A percentile compares a stretch with the other conserved stretches of the same genome.
phyloP scores from a whole-genome alignment of 805 yeast species.

The Candida pseudofarinosa region DNA sequence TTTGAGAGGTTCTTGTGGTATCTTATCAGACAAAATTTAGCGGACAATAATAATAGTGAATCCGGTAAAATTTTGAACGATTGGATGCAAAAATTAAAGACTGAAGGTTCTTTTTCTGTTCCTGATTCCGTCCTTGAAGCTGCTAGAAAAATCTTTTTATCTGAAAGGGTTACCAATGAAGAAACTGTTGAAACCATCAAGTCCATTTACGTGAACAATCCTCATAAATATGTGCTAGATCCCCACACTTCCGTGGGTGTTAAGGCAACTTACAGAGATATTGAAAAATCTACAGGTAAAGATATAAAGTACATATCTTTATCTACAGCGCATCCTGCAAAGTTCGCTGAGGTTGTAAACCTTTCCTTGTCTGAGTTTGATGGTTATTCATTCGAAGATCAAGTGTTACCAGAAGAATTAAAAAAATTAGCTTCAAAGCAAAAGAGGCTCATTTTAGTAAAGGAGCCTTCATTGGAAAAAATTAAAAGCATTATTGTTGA shows the following conservation, averaged over 20 bases:
- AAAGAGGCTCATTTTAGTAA: conserved; percentile 69
- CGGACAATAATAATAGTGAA: conserved; percentile 46
- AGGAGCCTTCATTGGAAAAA: conserved; percentile 65
- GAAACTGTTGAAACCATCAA: conserved; percentile 81
- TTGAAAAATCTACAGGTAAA: conserved; percentile 39
- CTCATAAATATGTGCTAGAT: conserved; percentile 76
- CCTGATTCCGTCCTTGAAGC: conserved; percentile 58
- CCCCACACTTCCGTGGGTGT: conserved; percentile 98
- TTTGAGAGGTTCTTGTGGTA: conserved; percentile 97
- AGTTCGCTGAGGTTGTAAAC: conserved; percentile 94
- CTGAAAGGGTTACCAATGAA: conserved; percentile 74
- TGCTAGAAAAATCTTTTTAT: conserved; percentile 67
- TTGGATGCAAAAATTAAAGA: conserved; percentile 79
- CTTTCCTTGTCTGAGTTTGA: conserved; percentile 60
- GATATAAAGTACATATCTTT: conserved; percentile 62
- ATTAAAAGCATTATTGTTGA: conserved; percentile 74
- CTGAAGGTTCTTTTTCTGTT: conserved; percentile 72
- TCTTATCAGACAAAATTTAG: conserved; percentile 69
- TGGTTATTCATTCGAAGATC: conserved; percentile 80
- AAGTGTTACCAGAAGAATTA: conserved; percentile 87
- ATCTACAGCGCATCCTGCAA: conserved; percentile 99
- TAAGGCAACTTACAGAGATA: conserved; percentile 63
- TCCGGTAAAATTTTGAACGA: conserved; percentile 70
- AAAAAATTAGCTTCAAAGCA: conserved; percentile 65
- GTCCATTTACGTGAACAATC: conserved; percentile 54